Evolutionary conservation across 495 filamentous ascomycete species (phyloP), one percentile per base, ranked within the genome.

Genomic region (Aspergillus incahuasiensis): DNA sequence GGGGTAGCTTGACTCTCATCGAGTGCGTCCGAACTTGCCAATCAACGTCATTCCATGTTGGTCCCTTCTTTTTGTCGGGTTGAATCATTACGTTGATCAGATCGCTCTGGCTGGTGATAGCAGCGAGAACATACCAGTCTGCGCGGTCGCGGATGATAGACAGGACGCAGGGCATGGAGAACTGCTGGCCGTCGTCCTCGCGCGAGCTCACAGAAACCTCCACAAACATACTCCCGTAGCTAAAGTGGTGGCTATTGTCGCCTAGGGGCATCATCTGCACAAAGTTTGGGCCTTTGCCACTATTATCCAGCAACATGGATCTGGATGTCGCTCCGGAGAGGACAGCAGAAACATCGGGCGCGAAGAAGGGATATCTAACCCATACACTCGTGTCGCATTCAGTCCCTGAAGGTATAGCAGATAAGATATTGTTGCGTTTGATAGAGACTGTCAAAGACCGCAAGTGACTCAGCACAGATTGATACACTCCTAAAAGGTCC

Each of bases 401-500:
- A 1, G 67, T 48, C 20, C 61, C 21, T 45, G 74, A 64, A 1
- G 34, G 34, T 40, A 50, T 15, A 7, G 84, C 79, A 3, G 87
- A 80, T 55, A 96, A 72, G 46, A 90, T 84, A 35, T 84, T 81
- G 62, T 92, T 91, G 39, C 87, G 77, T 66, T 86, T 87, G 82
- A 95, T 95, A 0, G 89, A 94, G 60, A 86, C 78, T 3, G 87
- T 76, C 44, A 96, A 64, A 30, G 88, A 88, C 22, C 82, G 83
- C 55, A 96, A 63, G 64, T 82, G 86, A 19, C 82, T 80, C 34
- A 78, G 55, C 5, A 90, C 71, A 1, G 64, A 67, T 50, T 87
- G 75, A 57, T 85, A 78, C 5, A 80, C 68, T 52, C 73, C 74
- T 30, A 81, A 65, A n/a, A 80, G 56, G 21, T 78, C 76, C 12